phyloP scores from a whole-genome alignment of 2,329 filamentous ascomycete genomes.

The Pseudodiploospora longispora region DNA sequence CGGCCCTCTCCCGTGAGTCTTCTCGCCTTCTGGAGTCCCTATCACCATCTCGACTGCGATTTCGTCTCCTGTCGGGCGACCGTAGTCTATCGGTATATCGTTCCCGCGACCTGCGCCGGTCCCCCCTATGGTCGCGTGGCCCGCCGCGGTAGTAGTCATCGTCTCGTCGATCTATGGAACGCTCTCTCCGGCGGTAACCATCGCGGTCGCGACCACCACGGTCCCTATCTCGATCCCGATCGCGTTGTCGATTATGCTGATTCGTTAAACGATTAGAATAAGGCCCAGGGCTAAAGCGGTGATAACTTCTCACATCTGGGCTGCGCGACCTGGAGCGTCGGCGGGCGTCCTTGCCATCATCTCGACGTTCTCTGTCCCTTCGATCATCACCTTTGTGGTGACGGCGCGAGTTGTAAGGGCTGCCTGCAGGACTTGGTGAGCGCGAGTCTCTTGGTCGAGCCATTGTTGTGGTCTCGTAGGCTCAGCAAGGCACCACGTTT shows the following conservation, averaged over 20 bases:
- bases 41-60: constrained; percentile 54
- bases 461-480: constrained; percentile 39
- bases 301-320: constrained; percentile 47
- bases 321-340: constrained; percentile 55
- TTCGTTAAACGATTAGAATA: constrained; percentile 30
- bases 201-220: constrained; percentile 44
- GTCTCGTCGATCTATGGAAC: constrained; percentile 59
- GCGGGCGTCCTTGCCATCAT: constrained; percentile 42
- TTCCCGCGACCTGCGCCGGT: constrained; percentile 58
- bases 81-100: constrained; percentile 50
- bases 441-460: constrained; percentile 60
- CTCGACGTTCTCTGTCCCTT: constrained; percentile 43
- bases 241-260: constrained; percentile 48
- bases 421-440: constrained; percentile 93
- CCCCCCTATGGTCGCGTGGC: constrained; percentile 48
- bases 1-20: constrained; percentile 59
- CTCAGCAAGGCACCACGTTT: constrained; percentile 32
- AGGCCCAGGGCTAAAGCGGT: constrained; percentile 2
- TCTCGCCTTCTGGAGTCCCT: constrained; percentile 65
- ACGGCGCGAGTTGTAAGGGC: constrained; percentile 66
- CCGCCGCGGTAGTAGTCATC: constrained; percentile 56
- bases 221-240: constrained; percentile 40
- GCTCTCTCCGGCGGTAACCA: constrained; percentile 58
- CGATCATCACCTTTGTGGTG: constrained; percentile 54
- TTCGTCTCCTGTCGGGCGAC: constrained; percentile 51